Evolutionary conservation across 768 basidiomycete genomes (phyloP).

Genomic region (Termitomyces titanicus): DNA sequence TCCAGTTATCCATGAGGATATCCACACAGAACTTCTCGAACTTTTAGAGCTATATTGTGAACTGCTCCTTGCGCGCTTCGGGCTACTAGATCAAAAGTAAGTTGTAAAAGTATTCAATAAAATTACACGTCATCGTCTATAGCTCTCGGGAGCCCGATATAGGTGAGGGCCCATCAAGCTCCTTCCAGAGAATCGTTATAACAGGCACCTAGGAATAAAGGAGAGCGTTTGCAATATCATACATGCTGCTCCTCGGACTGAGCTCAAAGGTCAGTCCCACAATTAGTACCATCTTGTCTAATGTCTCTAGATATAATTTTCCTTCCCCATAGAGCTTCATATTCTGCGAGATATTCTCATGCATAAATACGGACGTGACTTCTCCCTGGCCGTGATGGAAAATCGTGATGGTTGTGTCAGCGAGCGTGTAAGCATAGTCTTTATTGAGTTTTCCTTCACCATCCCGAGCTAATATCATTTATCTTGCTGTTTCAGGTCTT

Average conservation of each 20-base stretch:
- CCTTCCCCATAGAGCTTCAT: slow-evolving; percentile 66
- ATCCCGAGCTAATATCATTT: not conserved
- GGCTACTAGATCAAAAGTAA: slow-evolving; percentile 85
- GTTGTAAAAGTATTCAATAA: slow-evolving; percentile 18
- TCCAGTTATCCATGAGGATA: slow-evolving; percentile 79
- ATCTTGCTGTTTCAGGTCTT: slow-evolving; percentile 48
- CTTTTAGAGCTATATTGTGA: slow-evolving; percentile 94
- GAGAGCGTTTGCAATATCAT: slow-evolving; percentile 91
- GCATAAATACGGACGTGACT: slow-evolving; percentile 95
- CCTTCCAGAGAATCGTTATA: not conserved
- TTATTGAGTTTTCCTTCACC: not conserved
- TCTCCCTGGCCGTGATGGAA: slow-evolving; percentile 81
- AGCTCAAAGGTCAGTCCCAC: slow-evolving; percentile 66
- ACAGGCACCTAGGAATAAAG: slow-evolving; percentile 29
- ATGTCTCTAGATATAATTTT: slow-evolving; percentile 1
- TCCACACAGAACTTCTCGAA: slow-evolving; percentile 85
- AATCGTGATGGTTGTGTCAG: slow-evolving; percentile 80
- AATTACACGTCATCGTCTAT: slow-evolving; percentile 7
- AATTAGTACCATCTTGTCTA: not conserved
- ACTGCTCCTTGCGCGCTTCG: slow-evolving; percentile 88
- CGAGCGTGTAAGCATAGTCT: slow-evolving; percentile 60
- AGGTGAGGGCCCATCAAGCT: slow-evolving; percentile 30
- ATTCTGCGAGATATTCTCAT: slow-evolving; percentile 89
- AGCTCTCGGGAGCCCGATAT: slow-evolving; percentile 85
- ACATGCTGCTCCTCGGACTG: slow-evolving; percentile 87